These are phyloP conservation scores for Hymenoscyphus occultus DNA, from an alignment of 2,329 filamentous ascomycete genomes.

Conservation along the genomic window DNA sequence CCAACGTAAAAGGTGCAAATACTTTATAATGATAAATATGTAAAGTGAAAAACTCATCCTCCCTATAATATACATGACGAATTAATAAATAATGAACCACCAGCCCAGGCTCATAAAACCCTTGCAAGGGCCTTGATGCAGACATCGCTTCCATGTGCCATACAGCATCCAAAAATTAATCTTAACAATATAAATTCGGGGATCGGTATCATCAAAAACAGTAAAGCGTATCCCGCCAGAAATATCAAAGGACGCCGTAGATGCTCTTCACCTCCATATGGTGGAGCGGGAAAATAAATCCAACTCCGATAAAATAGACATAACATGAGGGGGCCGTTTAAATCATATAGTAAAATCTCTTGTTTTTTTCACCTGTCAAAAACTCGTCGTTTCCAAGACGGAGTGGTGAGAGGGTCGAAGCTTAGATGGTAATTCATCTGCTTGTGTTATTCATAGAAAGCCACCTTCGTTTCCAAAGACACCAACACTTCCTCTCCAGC, in stretches of 20 bases:
- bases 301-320: neutral
- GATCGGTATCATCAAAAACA: neutral
- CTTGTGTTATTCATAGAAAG: neutral
- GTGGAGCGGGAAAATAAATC: neutral
- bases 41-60: neutral
- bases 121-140: neutral
- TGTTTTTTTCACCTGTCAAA: neutral
- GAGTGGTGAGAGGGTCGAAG: neutral
- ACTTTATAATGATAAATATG: neutral
- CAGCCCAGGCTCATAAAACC: neutral
- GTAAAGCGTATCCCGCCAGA: neutral
- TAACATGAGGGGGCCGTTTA: neutral
- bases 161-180: neutral
- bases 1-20: no score
- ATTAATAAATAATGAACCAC: neutral
- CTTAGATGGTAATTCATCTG: neutral
- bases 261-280: neutral
- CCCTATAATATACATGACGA: neutral
- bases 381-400: neutral
- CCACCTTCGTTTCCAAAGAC: constrained; percentile 50
- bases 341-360: constrained; percentile 3
- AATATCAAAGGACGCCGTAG: neutral
- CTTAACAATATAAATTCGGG: neutral
- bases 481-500: constrained; percentile 56
- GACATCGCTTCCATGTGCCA: neutral